Percentiles rank a stretch among this genome's conserved stretches.
Evolutionary conservation across 306 rosid species (phyloP).

Genomic region (Potentilla sterilis): DNA sequence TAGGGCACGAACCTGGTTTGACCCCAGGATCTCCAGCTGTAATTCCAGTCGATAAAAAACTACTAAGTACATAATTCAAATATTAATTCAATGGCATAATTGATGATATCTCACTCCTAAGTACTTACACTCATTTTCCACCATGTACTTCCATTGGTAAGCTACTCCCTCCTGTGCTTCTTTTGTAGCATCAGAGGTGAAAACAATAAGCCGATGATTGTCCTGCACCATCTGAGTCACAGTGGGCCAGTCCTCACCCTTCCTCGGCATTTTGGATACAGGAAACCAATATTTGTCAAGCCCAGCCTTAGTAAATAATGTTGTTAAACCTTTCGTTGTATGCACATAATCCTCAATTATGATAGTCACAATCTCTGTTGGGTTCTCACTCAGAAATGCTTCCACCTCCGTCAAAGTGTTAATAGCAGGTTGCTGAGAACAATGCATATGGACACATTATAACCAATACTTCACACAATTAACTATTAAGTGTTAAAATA

Average conservation of each 20-base stretch:
- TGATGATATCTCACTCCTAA: constrained; percentile 12
- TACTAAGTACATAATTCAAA: constrained; percentile 4
- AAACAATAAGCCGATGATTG: constrained; percentile 85
- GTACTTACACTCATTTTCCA: constrained; percentile 90
- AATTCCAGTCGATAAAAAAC: constrained; percentile 23
- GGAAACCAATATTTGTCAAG: constrained; percentile 88
- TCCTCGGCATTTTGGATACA: constrained; percentile 72
- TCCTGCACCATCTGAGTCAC: constrained; percentile 73
- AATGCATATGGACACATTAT: constrained; percentile 30
- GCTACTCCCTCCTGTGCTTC: constrained; percentile 93
- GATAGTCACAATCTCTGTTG: constrained; percentile 79
- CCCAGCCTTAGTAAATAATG: constrained; percentile 66
- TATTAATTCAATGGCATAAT: background rate
- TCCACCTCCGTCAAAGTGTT: constrained; percentile 88
- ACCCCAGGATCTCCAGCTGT: constrained; percentile 99
- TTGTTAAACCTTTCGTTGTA: constrained; percentile 72
- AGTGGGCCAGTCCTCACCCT: constrained; percentile 90
- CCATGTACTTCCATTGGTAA: constrained; percentile 92
- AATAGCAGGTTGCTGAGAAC: constrained; percentile 89
- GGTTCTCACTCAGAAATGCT: constrained; percentile 69
- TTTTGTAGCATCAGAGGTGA: constrained; percentile 80
- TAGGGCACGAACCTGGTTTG: constrained; percentile 67
- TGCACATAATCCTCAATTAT: constrained; percentile 89
- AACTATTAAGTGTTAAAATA: constrained; percentile 4
- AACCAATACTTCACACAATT: constrained; percentile 8